Percentiles rank a stretch among this genome's conserved stretches.
These are phyloP conservation scores for Plenodomus tracheiphilus DNA, from an alignment of 2,329 filamentous ascomycete genomes.

Conservation along the genomic window DNA sequence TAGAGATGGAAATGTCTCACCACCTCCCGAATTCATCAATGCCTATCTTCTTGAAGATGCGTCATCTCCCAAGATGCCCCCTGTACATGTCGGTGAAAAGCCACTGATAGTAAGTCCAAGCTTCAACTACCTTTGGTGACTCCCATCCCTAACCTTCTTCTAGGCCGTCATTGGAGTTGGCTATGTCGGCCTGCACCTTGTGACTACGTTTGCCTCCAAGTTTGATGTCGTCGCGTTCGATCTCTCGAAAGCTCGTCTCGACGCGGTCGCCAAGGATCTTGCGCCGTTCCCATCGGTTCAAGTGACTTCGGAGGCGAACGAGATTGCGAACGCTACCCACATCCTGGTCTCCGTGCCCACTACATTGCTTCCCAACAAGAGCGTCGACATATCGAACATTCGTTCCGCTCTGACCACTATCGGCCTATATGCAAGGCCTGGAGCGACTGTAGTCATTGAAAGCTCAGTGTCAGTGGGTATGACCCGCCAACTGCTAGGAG, in stretches of 20 bases:
- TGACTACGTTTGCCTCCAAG: conserved; percentile 48
- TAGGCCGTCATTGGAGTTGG: conserved; percentile 56
- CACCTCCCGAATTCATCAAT: too few relatives aligned
- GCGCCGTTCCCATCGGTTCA: conserved; percentile 1
- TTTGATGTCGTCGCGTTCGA: conserved; percentile 50
- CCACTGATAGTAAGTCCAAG: too few relatives aligned
- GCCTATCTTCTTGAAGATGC: too few relatives aligned
- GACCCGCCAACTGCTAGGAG: conserved; percentile 55
- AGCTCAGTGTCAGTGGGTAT: conserved; percentile 58
- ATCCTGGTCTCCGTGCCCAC: conserved; percentile 60
- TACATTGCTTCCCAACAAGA: conserved; percentile 51
- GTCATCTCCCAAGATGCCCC: too few relatives aligned
- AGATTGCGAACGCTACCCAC: conserved; percentile 47
- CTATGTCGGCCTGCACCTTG: conserved; percentile 57
- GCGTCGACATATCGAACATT: conserved; percentile 54
- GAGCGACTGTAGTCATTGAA: conserved; percentile 56
- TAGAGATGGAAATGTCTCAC: too few relatives aligned
- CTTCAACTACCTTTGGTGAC: too few relatives aligned
- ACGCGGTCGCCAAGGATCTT: neutral
- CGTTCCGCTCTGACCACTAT: conserved; percentile 50
- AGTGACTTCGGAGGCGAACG: neutral
- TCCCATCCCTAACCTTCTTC: too few relatives aligned
- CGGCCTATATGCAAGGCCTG: conserved; percentile 46
- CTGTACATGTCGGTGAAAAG: too few relatives aligned
- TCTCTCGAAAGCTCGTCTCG: conserved; percentile 7